These are phyloP conservation scores for Aristolochia fimbriata DNA, from an alignment of 164 flowering plant genomes.

Conservation along the genomic window DNA sequence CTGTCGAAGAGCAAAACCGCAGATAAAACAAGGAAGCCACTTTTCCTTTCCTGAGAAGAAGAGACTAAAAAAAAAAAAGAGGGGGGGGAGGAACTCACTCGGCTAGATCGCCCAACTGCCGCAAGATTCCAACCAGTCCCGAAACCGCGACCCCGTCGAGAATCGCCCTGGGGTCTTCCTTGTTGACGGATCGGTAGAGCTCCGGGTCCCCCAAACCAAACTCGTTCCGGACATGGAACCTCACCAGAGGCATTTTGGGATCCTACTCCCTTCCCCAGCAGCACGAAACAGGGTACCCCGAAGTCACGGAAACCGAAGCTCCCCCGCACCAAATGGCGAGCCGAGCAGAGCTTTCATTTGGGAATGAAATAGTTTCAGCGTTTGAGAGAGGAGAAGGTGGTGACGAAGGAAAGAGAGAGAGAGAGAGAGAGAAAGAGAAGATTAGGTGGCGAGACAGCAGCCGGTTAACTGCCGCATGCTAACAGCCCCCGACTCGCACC, in stretches of 20 bases:
- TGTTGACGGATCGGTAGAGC: constrained; percentile 36
- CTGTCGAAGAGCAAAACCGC: too few relatives aligned
- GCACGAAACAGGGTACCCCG: not conserved
- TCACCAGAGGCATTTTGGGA: constrained; percentile 58
- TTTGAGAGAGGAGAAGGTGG: not conserved
- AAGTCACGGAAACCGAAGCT: too few relatives aligned
- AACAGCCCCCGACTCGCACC: constrained; percentile 1
- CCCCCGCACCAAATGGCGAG: too few relatives aligned
- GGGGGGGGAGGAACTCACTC: constrained; percentile 44
- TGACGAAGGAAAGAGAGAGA: constrained; percentile 8
- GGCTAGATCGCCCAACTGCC: constrained; percentile 91
- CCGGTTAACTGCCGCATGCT: constrained; percentile 43
- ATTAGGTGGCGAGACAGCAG: constrained; percentile 41
- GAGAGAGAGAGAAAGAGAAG: too few relatives aligned
- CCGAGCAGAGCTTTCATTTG: not conserved
- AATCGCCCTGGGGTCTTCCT: constrained; percentile 72
- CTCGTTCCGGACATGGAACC: constrained; percentile 64
- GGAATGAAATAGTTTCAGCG: not conserved
- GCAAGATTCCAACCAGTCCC: constrained; percentile 92
- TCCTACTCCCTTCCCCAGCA: not conserved
- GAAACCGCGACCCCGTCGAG: constrained; percentile 88
- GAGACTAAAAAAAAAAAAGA: not conserved
- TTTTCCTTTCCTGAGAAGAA: too few relatives aligned
- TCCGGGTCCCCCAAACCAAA: constrained; percentile 56
- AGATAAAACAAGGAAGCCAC: too few relatives aligned